Conservation (phyloP, 495 filamentous ascomycete species). For the Bacidia rubella region DNA sequence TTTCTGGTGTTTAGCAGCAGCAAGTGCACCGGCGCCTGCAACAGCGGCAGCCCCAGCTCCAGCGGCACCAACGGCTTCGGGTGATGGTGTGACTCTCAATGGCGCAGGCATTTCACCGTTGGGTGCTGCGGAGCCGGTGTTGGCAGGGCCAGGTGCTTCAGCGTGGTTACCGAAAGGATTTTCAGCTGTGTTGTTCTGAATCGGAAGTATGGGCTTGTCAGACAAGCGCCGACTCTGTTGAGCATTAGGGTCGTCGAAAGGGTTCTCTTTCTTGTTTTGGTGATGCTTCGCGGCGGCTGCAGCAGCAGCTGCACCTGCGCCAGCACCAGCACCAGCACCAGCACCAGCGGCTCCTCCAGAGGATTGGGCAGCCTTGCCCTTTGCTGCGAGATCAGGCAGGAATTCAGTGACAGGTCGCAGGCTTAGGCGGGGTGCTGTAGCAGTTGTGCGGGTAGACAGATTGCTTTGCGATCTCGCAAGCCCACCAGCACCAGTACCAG, state of each 20-base stretch:
- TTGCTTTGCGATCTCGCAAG: slow-evolving; percentile 28
- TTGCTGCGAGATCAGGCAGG: slow-evolving; percentile 47
- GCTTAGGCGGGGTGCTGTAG: slow-evolving; percentile 60
- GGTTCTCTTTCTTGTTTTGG: slow-evolving; percentile 23
- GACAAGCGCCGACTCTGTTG: slow-evolving; percentile 23
- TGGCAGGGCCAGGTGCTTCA: slow-evolving; percentile 23
- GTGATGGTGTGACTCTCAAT: slow-evolving; percentile 18
- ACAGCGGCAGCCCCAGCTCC: slow-evolving; percentile 23
- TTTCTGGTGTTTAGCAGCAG: slow-evolving; percentile 20
- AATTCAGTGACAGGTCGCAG: slow-evolving; percentile 83
- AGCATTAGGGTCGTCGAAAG: slow-evolving; percentile 34
- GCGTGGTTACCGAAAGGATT: slow-evolving; percentile 35
- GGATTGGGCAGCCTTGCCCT: slow-evolving; percentile 29
- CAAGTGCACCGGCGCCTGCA: slow-evolving; percentile 25
- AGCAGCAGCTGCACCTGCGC: slow-evolving; percentile 15
- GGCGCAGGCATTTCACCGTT: slow-evolving; percentile 13
- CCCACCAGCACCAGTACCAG: slow-evolving; percentile 19
- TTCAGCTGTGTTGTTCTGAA: slow-evolving; percentile 15
- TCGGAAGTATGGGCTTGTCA: slow-evolving; percentile 21
- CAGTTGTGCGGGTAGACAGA: slow-evolving; percentile 30
- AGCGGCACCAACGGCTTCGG: slow-evolving; percentile 19
- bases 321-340: slow-evolving; percentile 17
- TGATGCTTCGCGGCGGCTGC: slow-evolving; percentile 16
- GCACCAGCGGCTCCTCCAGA: slow-evolving; percentile 21
- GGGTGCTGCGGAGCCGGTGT: slow-evolving; percentile 4